Base-by-base conservation (phyloP, 306 rosid species). In the Corylus avellana region DNA sequence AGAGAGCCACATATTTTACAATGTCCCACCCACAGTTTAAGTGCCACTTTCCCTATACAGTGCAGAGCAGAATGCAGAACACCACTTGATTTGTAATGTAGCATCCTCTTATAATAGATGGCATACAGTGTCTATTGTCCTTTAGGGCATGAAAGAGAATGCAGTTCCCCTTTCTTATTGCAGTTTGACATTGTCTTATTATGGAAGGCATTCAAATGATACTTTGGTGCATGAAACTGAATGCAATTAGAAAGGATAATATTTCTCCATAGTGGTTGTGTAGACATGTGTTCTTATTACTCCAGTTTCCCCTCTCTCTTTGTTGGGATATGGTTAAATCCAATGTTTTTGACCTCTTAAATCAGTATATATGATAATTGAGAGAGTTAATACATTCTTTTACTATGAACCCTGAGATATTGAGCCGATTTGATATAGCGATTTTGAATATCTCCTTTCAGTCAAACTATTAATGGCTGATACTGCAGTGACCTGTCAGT, bases 1-100 rank as follows among this genome's bases (percentile, higher is more conserved):
- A 86, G 84, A 58, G 37, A 12, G 32, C 20, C 16, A 13, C 17
- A 29, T 68, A 16, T 14, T 42, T 54, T 61, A 56, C 67, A 53
- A 44, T 73, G 47, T 74, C 11, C 68, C 72, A 14, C 27, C 48
- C 51, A 56, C 32, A 51, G 11, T 51, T 50, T 18, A 79, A 72
- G 25, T 49, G 29, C 66, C 18, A 20, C 29, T 63, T 61, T 35
- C 55, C 32, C 67, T 32, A 42, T 44, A 64, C 37, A 53, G n/a
- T 50, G 61, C 53, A 25, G 13, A 64, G 70, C 4, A 68, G 57
- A 79, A 64, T 73, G 11, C 59, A 55, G 59, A 74, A 42, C 8
- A 58, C 55, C 10, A 7, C 79, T 8, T 62, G 25, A 14, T 47
- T 13, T 13, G 18, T 2, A 9, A 3, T 67, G 8, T 39, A 39